phyloP scores from a whole-genome alignment of 2,329 filamentous ascomycete genomes.

The Cytospora piceicola region DNA sequence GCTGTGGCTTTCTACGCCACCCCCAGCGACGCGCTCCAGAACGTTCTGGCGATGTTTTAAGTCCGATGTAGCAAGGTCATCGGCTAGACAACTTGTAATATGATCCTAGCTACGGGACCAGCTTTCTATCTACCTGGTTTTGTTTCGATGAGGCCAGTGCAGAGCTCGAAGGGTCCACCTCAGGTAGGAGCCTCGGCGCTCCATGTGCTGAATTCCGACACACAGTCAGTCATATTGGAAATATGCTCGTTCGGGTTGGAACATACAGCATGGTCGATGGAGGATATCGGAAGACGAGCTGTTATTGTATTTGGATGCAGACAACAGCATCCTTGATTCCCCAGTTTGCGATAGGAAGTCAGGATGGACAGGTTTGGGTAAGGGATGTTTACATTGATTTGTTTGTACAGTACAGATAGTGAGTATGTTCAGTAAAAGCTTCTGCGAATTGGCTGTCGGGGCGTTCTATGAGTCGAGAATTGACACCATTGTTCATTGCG shows the following conservation, averaged over 20 bases:
- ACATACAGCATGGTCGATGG: not conserved
- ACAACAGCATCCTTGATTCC: not conserved
- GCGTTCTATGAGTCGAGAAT: not conserved
- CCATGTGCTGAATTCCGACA: not conserved
- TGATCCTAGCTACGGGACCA: not conserved
- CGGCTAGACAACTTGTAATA: not conserved
- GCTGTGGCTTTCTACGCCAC: slow-evolving; percentile 64
- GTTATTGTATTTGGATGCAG: not conserved
- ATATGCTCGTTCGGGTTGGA: not conserved
- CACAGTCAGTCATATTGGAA: not conserved
- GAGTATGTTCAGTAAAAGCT: not conserved
- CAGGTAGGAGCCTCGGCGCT: not conserved
- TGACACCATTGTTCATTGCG: not conserved
- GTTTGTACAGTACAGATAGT: not conserved
- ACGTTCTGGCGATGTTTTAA: slow-evolving; percentile 31
- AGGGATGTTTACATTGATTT: not conserved
- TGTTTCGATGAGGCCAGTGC: not conserved
- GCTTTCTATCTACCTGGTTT: not conserved
- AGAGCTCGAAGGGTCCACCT: not conserved
- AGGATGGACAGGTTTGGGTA: not conserved
- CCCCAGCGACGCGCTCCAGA: slow-evolving; percentile 53
- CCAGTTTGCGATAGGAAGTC: not conserved
- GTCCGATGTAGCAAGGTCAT: not conserved
- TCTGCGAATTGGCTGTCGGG: not conserved
- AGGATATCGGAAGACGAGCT: not conserved